A percentile compares a stretch with the other conserved stretches of the same genome.
phyloP scores from a whole-genome alignment of 179 eudicot species.

The Beta corolliflora region DNA sequence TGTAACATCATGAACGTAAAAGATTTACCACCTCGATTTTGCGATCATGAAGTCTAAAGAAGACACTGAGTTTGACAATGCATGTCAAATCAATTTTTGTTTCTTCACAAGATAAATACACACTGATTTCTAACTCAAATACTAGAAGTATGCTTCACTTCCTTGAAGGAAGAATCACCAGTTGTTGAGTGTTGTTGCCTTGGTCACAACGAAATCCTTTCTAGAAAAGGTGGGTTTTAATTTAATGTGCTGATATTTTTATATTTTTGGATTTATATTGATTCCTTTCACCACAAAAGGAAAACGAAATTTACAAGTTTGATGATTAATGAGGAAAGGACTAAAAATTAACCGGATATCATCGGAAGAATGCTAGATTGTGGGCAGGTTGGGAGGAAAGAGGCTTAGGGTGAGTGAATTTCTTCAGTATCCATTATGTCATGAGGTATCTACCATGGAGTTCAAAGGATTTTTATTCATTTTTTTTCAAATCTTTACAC shows the following conservation, averaged over 20 bases:
- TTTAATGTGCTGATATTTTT: too few relatives aligned
- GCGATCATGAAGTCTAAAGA: background rate
- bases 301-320: too few relatives aligned
- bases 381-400: background rate
- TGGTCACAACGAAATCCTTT: background rate
- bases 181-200: background rate
- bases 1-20: constrained; percentile 24
- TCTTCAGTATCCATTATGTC: too few relatives aligned
- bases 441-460: background rate
- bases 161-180: too few relatives aligned
- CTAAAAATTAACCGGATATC: background rate
- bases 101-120: background rate
- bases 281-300: too few relatives aligned
- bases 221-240: too few relatives aligned
- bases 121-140: background rate
- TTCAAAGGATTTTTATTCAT: background rate
- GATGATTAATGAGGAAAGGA: too few relatives aligned
- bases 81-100: background rate
- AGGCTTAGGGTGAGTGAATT: background rate
- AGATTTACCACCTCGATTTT: background rate
- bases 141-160: background rate
- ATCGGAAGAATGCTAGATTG: background rate
- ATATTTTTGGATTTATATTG: too few relatives aligned
- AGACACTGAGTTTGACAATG: background rate
- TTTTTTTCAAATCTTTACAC: background rate